These are phyloP conservation scores for Shiraia bambusicola DNA, from an alignment of 2,329 filamentous ascomycete species.

Conservation along the genomic window DNA sequence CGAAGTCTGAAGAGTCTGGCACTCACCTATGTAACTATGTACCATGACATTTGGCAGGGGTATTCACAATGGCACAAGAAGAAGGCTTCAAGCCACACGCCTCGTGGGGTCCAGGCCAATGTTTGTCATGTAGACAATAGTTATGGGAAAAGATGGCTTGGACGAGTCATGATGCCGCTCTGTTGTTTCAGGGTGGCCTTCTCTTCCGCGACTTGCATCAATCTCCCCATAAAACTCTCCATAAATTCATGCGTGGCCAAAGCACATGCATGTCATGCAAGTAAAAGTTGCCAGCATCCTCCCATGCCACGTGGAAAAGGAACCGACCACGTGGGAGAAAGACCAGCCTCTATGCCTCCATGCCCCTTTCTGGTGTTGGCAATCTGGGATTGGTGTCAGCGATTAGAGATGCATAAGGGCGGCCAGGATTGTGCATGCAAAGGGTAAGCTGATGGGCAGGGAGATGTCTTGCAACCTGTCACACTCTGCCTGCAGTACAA, in stretches of 20 bases:
- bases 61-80: too few relatives aligned
- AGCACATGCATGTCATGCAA: constrained; percentile 6
- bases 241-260: neutral
- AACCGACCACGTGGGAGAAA: constrained; percentile 12
- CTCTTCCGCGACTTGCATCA: neutral
- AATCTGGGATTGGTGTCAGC: constrained; percentile 4
- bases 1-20: too few relatives aligned
- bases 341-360: constrained; percentile 2
- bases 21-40: too few relatives aligned
- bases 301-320: constrained; percentile 15
- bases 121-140: too few relatives aligned
- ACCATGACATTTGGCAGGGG: too few relatives aligned
- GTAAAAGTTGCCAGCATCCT: too few relatives aligned
- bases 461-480: constrained; percentile 1
- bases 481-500: neutral
- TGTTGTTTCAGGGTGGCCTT: too few relatives aligned
- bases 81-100: too few relatives aligned
- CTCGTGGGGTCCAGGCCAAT: too few relatives aligned
- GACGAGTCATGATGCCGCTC: too few relatives aligned
- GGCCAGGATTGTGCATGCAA: neutral
- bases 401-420: constrained; percentile 1
- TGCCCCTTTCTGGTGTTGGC: too few relatives aligned
- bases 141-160: too few relatives aligned
- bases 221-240: neutral
- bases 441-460: neutral